A percentile compares a stretch with the other conserved stretches of the same genome.
These are phyloP conservation scores for Hydnomerulius pinastri DNA, from an alignment of 768 basidiomycete species.

Conservation along the genomic window DNA sequence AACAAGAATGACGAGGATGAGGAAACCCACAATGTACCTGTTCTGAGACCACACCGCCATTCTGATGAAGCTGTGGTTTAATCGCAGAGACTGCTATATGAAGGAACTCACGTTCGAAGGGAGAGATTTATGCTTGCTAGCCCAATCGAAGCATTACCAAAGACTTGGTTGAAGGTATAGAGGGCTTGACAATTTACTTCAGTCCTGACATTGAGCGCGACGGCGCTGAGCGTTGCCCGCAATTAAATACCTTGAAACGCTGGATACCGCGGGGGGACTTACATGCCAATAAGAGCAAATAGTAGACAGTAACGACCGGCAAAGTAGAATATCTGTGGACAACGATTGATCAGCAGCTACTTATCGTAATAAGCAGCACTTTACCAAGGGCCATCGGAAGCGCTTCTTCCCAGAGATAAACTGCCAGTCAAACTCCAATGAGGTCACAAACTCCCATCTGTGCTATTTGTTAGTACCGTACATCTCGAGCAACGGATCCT, in stretches of 20 bases:
- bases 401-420: constrained; percentile 54
- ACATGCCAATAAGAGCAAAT: constrained; percentile 72
- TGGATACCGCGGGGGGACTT: constrained; percentile 25
- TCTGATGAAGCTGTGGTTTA: constrained; percentile 32
- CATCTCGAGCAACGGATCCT: constrained; percentile 7
- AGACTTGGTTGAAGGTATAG: constrained; percentile 67
- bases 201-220: constrained; percentile 60
- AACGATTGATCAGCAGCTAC: not conserved
- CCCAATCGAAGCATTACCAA: constrained; percentile 68
- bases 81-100: not conserved
- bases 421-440: constrained; percentile 65
- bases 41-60: constrained; percentile 72
- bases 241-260: not conserved
- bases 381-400: constrained; percentile 71
- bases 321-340: constrained; percentile 63
- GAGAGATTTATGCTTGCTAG: constrained; percentile 73
- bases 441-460: constrained; percentile 70
- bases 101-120: constrained; percentile 56
- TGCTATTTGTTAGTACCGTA: not conserved
- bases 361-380: constrained; percentile 3
- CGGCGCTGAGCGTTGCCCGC: constrained; percentile 38
- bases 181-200: constrained; percentile 65
- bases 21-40: constrained; percentile 50
- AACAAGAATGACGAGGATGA: constrained; percentile 59
- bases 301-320: constrained; percentile 65